Percentiles rank a stretch among this genome's conserved stretches.
Conservation (phyloP, 208 protist species). For the Trypanosoma brucei region DNA sequence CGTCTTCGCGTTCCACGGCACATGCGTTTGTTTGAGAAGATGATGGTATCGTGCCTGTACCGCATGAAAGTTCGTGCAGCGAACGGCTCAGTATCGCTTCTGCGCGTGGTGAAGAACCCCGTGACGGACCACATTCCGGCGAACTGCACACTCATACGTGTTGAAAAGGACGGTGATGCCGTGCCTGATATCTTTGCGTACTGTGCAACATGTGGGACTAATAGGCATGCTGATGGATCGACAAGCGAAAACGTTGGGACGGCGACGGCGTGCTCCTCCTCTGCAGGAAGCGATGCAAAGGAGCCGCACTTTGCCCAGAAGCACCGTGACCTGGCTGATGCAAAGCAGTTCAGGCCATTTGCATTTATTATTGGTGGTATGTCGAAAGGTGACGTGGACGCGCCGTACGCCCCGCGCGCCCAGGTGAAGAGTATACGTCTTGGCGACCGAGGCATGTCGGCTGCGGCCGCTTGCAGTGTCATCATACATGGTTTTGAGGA, state of each 20-base stretch:
- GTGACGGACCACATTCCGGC: constrained; percentile 97
- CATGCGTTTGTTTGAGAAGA: constrained; percentile 96
- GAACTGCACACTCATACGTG: constrained; percentile 62
- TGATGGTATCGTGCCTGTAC: constrained; percentile 99
- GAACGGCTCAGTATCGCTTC: constrained; percentile 87
- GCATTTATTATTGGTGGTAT: constrained; percentile 86
- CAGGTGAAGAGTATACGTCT: constrained; percentile 66
- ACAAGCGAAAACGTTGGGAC: constrained; percentile 22
- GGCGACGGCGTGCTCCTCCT: constrained; percentile 9
- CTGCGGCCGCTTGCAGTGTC: constrained; percentile 63
- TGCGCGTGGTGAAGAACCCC: constrained; percentile 98
- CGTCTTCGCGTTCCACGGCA: constrained; percentile 97
- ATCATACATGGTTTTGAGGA: constrained; percentile 83
- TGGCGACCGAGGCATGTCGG: constrained; percentile 76
- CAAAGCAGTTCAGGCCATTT: constrained; percentile 64
- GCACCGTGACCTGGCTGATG: constrained; percentile 36
- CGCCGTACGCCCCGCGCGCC: constrained; percentile 55
- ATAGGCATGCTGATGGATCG: constrained; percentile 4
- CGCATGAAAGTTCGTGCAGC: constrained; percentile 96
- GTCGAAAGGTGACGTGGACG: constrained; percentile 76
- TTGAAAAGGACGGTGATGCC: constrained; percentile 81
- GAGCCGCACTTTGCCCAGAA: constrained; percentile 32
- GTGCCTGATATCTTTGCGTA: constrained; percentile 61
- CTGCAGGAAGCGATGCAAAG: constrained; percentile 26
- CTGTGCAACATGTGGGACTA: constrained; percentile 32